These are phyloP conservation scores for Turritis glabra DNA, from an alignment of 345 rosid genomes.

Conservation along the genomic window DNA sequence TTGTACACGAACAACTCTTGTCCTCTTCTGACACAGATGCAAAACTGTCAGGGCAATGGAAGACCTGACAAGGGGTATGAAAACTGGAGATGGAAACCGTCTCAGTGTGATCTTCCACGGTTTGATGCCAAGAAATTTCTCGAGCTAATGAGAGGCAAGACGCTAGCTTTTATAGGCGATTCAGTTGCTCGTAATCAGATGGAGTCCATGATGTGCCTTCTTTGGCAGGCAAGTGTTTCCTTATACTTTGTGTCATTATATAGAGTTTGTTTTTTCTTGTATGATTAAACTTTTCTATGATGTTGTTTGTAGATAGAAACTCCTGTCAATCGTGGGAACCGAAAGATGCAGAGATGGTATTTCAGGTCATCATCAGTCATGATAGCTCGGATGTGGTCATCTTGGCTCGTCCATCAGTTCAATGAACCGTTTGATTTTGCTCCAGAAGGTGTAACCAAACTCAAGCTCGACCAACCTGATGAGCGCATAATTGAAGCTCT, in stretches of 20 bases:
- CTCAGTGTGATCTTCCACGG: constrained; percentile 77
- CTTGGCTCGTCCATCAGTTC: constrained; percentile 84
- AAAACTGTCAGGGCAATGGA: constrained; percentile 97
- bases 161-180: constrained; percentile 89
- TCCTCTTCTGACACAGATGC: constrained; percentile 88
- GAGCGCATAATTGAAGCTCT: constrained; percentile 62
- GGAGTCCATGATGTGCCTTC: constrained; percentile 96
- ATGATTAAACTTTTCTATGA: background rate
- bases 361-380: constrained; percentile 71
- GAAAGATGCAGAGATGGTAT: constrained; percentile 77
- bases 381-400: constrained; percentile 90
- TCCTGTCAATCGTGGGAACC: constrained; percentile 81
- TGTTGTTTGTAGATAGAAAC: constrained; percentile 66
- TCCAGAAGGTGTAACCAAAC: constrained; percentile 71
- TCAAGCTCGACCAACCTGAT: constrained; percentile 81
- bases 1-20: constrained; percentile 85
- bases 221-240: constrained; percentile 82
- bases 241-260: background rate
- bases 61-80: constrained; percentile 87
- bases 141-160: constrained; percentile 86
- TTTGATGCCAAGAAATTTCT: constrained; percentile 82
- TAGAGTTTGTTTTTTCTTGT: background rate
- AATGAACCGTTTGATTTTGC: constrained; percentile 63
- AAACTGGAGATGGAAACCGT: constrained; percentile 92
- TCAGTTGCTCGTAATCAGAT: constrained; percentile 98